Evolutionary conservation across 331 rosid genomes (phyloP).

Genomic region (Telfairia occidentalis): DNA sequence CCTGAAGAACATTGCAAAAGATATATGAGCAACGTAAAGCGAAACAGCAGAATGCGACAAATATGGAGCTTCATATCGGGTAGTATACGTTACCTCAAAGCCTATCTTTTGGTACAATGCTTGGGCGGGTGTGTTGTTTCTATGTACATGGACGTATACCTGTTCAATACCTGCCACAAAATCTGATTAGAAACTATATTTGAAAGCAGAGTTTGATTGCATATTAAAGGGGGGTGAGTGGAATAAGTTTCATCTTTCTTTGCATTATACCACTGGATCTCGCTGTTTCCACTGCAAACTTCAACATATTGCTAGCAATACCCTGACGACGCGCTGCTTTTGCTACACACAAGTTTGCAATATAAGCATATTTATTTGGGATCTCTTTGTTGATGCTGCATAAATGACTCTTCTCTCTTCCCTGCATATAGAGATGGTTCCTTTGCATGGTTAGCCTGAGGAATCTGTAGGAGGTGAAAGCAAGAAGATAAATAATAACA

Average conservation of each 20-base stretch:
- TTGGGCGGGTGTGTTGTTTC: slow-evolving; percentile 49
- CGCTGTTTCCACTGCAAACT: slow-evolving; percentile 61
- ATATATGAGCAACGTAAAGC: slow-evolving; percentile 8
- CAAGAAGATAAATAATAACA: neutral
- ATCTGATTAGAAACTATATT: slow-evolving; percentile 3
- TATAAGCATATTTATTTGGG: slow-evolving; percentile 55
- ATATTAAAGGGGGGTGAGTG: neutral
- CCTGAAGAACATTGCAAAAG: slow-evolving; percentile 28
- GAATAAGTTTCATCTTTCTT: slow-evolving; percentile 15
- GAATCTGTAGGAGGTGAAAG: neutral
- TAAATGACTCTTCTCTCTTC: slow-evolving; percentile 54
- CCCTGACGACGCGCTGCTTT: slow-evolving; percentile 79
- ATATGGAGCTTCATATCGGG: neutral
- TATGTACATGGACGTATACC: slow-evolving; percentile 71
- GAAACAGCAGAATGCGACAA: neutral
- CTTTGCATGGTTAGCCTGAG: neutral
- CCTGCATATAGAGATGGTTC: slow-evolving; percentile 29
- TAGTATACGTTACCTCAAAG: slow-evolving; percentile 45
- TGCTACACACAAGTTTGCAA: slow-evolving; percentile 64
- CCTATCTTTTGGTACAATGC: slow-evolving; percentile 62
- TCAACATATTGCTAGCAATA: slow-evolving; percentile 72
- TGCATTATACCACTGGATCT: slow-evolving; percentile 39
- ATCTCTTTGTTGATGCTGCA: slow-evolving; percentile 41
- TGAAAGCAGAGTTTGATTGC: neutral
- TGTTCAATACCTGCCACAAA: slow-evolving; percentile 43